Base-by-base conservation (phyloP, 257 asterid genomes). In the Ehretia macrophylla region DNA sequence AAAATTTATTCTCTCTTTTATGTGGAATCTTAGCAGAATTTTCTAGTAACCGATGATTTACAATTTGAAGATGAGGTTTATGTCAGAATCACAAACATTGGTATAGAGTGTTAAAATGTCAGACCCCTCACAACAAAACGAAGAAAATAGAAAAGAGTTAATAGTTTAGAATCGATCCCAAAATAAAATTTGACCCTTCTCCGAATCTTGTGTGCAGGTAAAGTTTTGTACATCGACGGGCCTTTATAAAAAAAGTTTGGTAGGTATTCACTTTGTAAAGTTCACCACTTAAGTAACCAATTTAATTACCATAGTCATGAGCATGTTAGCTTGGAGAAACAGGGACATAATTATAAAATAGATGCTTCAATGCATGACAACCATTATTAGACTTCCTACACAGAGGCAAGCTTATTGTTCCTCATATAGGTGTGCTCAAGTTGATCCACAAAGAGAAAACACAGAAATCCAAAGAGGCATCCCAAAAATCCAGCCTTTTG, bases 281-380 rank as follows among this genome's bases (percentile, higher is more conserved):
- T 49, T 49, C 23, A 49, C 10, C 23, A 49, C 20, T 49, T n/a
- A 47, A 16, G 63, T 46, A 54, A 60, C 66, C 62, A 60, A 56
- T 11, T n/a, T 49, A 18, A 22, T 57, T 60, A 47, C 62, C 35
- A 27, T 35, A 56, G 68, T 55, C 57, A 68, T 48, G 51, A 55
- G 69, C 60, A 61, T 72, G 74, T 60, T 65, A 72, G 81, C 68
- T 65, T 68, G 72, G 68, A 64, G 74, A 68, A 73, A 75, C 67
- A 76, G 72, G 75, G 95, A 90, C 93, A 90, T 75, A 90, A 84
- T 87, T 74, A 90, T 90, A 27, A 68, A 69, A 64, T 59, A 74
- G 85, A 82, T 46, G 78, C 73, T 72, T 71, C 62, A 81, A 27
- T 79, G 83, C 83, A 79, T 81, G 84, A 85, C 86, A 85, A 74